A percentile compares a stretch with the other conserved stretches of the same genome.
Conservation (phyloP, 441 rosid species). For the Theobroma grandiflorum region DNA sequence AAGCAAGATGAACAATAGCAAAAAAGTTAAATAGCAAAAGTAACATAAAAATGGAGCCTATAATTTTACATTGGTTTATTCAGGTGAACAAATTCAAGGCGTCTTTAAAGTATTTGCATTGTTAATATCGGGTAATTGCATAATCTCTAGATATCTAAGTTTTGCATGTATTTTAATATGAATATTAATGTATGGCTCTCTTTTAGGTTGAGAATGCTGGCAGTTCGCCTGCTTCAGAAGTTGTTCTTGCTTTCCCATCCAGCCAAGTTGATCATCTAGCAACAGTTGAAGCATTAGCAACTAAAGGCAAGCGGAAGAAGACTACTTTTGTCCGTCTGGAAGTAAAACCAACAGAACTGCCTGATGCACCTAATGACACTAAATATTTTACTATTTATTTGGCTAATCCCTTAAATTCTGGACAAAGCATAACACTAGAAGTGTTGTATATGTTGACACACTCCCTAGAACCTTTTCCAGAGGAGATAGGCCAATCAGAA, state of each 20-base stretch:
- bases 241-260: slow-evolving; percentile 90
- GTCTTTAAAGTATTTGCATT: neutral
- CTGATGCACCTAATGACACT: slow-evolving; percentile 80
- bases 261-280: slow-evolving; percentile 74
- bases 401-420: slow-evolving; percentile 63
- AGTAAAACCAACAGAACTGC: slow-evolving; percentile 70
- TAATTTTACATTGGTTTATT: slow-evolving; percentile 10
- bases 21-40: neutral
- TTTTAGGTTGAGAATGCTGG: slow-evolving; percentile 86
- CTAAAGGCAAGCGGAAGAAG: slow-evolving; percentile 80
- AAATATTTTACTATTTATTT: slow-evolving; percentile 63
- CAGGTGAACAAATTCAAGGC: neutral
- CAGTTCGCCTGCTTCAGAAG: slow-evolving; percentile 61
- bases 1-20: neutral
- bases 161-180: neutral
- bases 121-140: slow-evolving; percentile 4
- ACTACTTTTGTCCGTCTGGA: slow-evolving; percentile 62
- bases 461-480: slow-evolving; percentile 90
- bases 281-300: slow-evolving; percentile 73
- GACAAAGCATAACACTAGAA: slow-evolving; percentile 77
- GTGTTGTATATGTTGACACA: slow-evolving; percentile 82
- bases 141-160: neutral
- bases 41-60: neutral
- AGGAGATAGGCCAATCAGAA: slow-evolving; percentile 92
- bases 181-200: slow-evolving; percentile 15